phyloP scores from a whole-genome alignment of 2,329 filamentous ascomycete genomes.

The Eutypa lata region DNA sequence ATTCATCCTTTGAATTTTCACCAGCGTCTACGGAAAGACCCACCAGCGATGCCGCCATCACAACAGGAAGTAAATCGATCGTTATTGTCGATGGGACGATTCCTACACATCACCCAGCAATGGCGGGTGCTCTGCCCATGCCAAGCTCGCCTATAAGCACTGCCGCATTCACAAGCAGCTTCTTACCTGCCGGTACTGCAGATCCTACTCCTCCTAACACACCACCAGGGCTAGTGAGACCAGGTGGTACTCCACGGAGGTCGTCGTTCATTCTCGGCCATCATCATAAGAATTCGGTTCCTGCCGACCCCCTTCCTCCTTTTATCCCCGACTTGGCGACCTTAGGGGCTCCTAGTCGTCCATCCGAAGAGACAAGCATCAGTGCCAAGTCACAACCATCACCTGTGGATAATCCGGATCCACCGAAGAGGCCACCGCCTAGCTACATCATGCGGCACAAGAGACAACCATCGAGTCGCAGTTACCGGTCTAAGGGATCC shows the following conservation, averaged over 20 bases:
- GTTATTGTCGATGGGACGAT: constrained; percentile 75
- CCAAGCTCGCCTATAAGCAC: constrained; percentile 40
- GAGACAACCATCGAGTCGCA: constrained; percentile 46
- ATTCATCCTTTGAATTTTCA: constrained; percentile 37
- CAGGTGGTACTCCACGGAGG: constrained; percentile 43
- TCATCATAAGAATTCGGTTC: constrained; percentile 35
- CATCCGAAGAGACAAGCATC: constrained; percentile 30
- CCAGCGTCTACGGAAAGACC: constrained; percentile 36
- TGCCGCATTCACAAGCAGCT: constrained; percentile 52
- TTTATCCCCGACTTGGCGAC: constrained; percentile 46
- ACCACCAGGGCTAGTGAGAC: constrained; percentile 43
- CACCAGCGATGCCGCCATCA: constrained; percentile 58
- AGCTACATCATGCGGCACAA: constrained; percentile 36
- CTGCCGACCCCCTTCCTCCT: constrained; percentile 41
- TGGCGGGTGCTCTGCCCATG: constrained; percentile 47
- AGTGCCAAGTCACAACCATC: constrained; percentile 31
- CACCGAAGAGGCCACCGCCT: constrained; percentile 29
- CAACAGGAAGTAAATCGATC: constrained; percentile 83
- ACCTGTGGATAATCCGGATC: constrained; percentile 23
- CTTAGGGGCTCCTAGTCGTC: constrained; percentile 24
- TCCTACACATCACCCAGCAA: constrained; percentile 44
- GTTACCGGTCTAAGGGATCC: constrained; percentile 48
- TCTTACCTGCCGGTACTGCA: constrained; percentile 41
- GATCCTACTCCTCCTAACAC: constrained; percentile 62
- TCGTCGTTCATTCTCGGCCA: constrained; percentile 56